Evolutionary conservation across 495 filamentous ascomycete genomes (phyloP).

Genomic region (Neurospora sp.): DNA sequence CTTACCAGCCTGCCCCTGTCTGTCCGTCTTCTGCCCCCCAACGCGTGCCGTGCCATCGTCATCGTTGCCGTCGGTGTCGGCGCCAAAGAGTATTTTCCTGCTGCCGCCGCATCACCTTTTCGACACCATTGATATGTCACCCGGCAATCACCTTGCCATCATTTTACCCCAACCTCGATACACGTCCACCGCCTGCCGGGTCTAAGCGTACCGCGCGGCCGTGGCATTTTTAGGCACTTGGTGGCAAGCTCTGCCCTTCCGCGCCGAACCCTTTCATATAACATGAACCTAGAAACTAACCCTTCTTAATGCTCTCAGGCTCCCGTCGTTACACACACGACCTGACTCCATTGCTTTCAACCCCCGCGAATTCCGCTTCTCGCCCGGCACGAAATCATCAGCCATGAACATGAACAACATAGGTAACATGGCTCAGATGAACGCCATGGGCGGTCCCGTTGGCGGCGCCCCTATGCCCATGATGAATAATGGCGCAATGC

Average conservation of each 20-base stretch:
- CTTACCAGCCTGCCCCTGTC: neutral
- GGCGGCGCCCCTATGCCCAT: slow-evolving; percentile 53
- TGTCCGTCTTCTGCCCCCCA: neutral
- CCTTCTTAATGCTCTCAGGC: neutral
- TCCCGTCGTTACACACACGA: neutral
- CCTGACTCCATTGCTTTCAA: neutral
- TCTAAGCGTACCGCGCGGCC: slow-evolving; percentile 13
- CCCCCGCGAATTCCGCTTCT: slow-evolving; percentile 12
- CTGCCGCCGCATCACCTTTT: neutral
- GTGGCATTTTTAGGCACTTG: neutral
- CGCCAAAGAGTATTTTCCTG: neutral
- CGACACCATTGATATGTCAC: neutral
- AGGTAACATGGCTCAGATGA: slow-evolving; percentile 53
- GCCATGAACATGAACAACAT: slow-evolving; percentile 53
- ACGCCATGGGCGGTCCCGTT: slow-evolving; percentile 53
- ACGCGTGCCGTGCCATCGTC: neutral
- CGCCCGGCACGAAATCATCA: slow-evolving; percentile 9
- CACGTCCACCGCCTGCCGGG: slow-evolving; percentile 11
- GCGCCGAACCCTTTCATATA: neutral
- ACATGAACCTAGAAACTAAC: neutral
- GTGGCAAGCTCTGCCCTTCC: neutral
- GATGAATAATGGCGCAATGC: slow-evolving; percentile 55
- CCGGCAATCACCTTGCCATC: neutral
- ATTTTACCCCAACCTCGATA: neutral
- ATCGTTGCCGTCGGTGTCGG: neutral